Evolutionary conservation across 106 monocot species (phyloP), one percentile per base, ranked within the genome.

Genomic region (Triglochin maritima): DNA sequence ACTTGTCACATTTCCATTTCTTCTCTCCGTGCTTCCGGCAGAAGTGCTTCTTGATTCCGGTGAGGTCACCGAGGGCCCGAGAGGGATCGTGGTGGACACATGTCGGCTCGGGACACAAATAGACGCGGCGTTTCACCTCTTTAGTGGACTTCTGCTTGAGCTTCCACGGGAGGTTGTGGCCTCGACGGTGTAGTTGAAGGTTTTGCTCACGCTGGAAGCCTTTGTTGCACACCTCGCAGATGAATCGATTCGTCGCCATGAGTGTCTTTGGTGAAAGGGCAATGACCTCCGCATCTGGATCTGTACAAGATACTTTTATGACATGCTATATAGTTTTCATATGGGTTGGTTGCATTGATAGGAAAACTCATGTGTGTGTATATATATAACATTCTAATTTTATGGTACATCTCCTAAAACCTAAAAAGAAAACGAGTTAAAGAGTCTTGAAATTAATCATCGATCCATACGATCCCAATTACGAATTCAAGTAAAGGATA

Each of bases 1-100:
- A 95, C 79, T 87, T 90, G 52, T 95, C 94, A 71, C 94, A 95
- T 75, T 87, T 87, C 94, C 94, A 95, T 77, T 95, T 95, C 94
- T 95, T 95, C 85, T 95, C 94, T 4, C 94, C 94, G 83, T 95
- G 94, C 76, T 95, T 95, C 6, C 94, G 76, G 74, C 87, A 85
- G 74, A 77, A 95, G 81, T 95, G 94, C 79, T 95, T 95, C 84
- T 95, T 95, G 78, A 95, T 87, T n/a, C 94, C 94, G 55, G 94
- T 94, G 56, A 94, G 84, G 74, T 94, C 94, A 7, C 94, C 94
- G 56, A 95, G 90, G 9, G 94, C 90, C 3, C 94, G 78, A 3
- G 90, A 85, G 0, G 94, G 90, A 57, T 95, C 85, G 65, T 95
- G 94, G 82, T 95, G 94, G 53, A 90, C 85, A 70, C 94, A 95